phyloP scores from a whole-genome alignment of 2,329 filamentous ascomycete species.

The Colletotrichum sp. region DNA sequence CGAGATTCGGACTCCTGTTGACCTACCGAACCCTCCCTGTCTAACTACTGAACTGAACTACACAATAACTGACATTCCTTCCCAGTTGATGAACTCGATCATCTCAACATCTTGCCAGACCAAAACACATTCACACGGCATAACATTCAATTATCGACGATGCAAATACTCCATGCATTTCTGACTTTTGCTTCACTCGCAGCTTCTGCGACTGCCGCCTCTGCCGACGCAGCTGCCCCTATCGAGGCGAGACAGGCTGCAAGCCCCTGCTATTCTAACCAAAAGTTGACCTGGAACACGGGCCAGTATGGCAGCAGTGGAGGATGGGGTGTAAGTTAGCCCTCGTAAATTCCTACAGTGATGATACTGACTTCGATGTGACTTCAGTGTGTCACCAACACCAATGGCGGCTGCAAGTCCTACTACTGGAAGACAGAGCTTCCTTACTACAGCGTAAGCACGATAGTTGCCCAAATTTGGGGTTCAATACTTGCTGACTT shows the following conservation, averaged over 20 bases:
- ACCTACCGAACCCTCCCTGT: too few relatives aligned
- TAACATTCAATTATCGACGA: fast-evolving
- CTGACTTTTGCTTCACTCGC: not conserved
- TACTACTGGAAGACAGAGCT: not conserved
- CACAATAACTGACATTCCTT: fast-evolving
- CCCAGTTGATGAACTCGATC: fast-evolving
- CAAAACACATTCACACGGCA: not conserved
- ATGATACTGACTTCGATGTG: not conserved
- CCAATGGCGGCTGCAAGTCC: not conserved
- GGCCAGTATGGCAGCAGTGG: not conserved
- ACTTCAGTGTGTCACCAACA: not conserved
- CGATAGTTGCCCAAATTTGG: fast-evolving
- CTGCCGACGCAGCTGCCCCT: not conserved
- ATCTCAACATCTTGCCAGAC: fast-evolving
- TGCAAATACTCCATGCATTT: not conserved
- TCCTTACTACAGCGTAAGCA: not conserved
- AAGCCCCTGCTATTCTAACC: not conserved
- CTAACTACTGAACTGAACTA: not conserved
- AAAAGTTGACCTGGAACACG: not conserved
- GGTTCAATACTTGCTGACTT: not conserved
- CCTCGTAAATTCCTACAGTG: too few relatives aligned
- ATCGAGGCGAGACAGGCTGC: not conserved
- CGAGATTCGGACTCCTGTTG: not conserved
- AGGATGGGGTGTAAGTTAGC: not conserved
- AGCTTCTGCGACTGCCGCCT: not conserved